Evolutionary conservation across 2,329 filamentous ascomycete species (phyloP).

Genomic region (Xylariaceae sp.): DNA sequence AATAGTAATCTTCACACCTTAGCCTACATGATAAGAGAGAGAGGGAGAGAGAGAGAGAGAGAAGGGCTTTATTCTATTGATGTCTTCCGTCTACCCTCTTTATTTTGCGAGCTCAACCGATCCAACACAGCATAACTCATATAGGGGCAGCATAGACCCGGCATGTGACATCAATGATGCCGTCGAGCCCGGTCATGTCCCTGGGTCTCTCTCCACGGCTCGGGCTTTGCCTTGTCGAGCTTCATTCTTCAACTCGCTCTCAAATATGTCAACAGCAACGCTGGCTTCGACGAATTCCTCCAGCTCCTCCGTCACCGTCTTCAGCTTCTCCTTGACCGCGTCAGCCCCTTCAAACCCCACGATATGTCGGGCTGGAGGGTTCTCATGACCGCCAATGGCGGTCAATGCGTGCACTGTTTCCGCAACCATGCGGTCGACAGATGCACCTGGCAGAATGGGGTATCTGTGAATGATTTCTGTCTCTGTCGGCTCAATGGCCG

Average conservation of each 20-base stretch:
- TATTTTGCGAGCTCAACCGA: too few species aligned
- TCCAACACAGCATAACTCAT: too few species aligned
- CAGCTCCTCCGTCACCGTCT: conserved; percentile 90
- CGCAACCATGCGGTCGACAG: conserved; percentile 69
- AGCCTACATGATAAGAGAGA: neutral
- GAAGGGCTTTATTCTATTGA: neutral
- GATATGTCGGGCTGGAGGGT: conserved; percentile 89
- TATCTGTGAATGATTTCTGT: conserved; percentile 60
- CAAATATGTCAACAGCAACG: conserved; percentile 71
- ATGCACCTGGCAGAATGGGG: conserved; percentile 61
- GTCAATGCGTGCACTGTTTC: conserved; percentile 90
- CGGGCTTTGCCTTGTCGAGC: conserved; percentile 38
- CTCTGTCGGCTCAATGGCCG: conserved; percentile 40
- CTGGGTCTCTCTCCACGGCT: conserved; percentile 11
- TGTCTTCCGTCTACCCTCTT: neutral
- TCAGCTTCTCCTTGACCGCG: conserved; percentile 91
- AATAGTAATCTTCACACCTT: neutral
- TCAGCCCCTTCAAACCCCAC: conserved; percentile 83
- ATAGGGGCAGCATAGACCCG: neutral
- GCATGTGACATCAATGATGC: conserved; percentile 5
- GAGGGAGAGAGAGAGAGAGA: neutral
- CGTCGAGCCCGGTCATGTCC: neutral
- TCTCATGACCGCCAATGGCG: conserved; percentile 91
- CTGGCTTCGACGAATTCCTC: conserved; percentile 95
- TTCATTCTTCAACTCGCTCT: conserved; percentile 50